Evolutionary conservation across 371 early-diverging fungal species (phyloP), one percentile per base, ranked within the genome.

Genomic region (Mucor piriformis): DNA sequence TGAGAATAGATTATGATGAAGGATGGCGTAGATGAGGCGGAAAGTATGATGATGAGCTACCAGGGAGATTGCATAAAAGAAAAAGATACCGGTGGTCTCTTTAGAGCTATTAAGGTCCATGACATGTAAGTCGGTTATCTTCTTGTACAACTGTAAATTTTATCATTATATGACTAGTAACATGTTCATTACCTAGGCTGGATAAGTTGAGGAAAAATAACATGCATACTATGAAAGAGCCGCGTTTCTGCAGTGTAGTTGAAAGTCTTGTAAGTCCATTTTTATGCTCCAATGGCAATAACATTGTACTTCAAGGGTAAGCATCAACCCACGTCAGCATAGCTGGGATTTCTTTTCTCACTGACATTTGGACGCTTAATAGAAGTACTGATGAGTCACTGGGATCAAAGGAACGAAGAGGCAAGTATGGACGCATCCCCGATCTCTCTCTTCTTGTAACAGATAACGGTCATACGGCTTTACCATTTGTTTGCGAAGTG

Each of bases 401-500:
- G n/a, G 48, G 48, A 1, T 47, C 48, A 8, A 47, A 47, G 13
- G 48, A 47, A n/a, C 48, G 48, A 47, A 47, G 48, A 47, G 48
- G 48, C 6, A 47, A 27, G 6, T n/a, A 47, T 24, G 48, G 48
- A 3, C 48, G 48, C 18, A n/a, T 47, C 2, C 48, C 48, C 10
- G 48, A 47, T 47, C n/a, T 47, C 12, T 47, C 27, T 6, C n/a
- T 47, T 13, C 6, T 47, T 25, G 48, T 47, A 6, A 21, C 24
- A 18, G 12, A 47, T 18, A 47, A 47, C 48, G 48, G n/a, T 6
- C n/a, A 47, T 24, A 52, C 40, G 4, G 40, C 53, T 18, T 23
- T 52, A 20, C 54, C 54, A 24, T 54, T 43, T 43, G 10, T 54
- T 6, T 54, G 54, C 25, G 44, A 54, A 29, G 44, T 54, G 1